Evolutionary conservation across 192 early-diverging fungal species (phyloP), one percentile per base, ranked within the genome.

Genomic region (Funneliformis geosporum): DNA sequence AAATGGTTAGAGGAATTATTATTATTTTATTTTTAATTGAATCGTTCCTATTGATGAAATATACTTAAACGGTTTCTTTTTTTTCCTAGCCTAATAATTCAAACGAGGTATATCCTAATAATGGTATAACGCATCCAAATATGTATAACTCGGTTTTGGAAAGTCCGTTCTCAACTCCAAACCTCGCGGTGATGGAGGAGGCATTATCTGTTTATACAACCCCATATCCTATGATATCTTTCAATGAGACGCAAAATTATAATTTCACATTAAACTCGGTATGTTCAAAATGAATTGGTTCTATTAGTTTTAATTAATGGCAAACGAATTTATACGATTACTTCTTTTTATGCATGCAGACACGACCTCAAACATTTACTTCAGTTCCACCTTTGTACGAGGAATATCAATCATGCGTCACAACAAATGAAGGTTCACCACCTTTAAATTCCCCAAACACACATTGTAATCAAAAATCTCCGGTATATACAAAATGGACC

Each of bases 401-500:
- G 7, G 50, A 55, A 0, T 55, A 18, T 55, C 50, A 55, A 21
- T 6, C 50, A 0, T 18, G 50, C 16, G 10, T 21, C 16, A 1
- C 50, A 55, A 5, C 8, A 12, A 28, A 1, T 6, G n/a, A 9
- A 1, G 2, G 2, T 33, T 33, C 33, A 2, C 25, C 61, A 23
- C 25, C 10, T 16, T 8, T 27, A 25, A 11, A 23, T 64, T 28
- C n/a, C 0, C 6, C n/a, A 12, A 65, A 28, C 14, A 14, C 28
- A 0, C 9, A 14, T 28, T 61, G 60, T 61, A 65, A 21, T 11
- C 85, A 85, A 76, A 79, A 83, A 44, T 80, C 80, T 0, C 80
- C 84, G 14, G 84, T 85, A 7, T 87, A 87, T 65, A 83, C 86
- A 14, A 79, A 85, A 50, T 87, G 86, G 86, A 85, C 84, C 1